A percentile compares a stretch with the other conserved stretches of the same genome.
phyloP scores from a whole-genome alignment of 441 rosid genomes.

The Jatropha multifida region DNA sequence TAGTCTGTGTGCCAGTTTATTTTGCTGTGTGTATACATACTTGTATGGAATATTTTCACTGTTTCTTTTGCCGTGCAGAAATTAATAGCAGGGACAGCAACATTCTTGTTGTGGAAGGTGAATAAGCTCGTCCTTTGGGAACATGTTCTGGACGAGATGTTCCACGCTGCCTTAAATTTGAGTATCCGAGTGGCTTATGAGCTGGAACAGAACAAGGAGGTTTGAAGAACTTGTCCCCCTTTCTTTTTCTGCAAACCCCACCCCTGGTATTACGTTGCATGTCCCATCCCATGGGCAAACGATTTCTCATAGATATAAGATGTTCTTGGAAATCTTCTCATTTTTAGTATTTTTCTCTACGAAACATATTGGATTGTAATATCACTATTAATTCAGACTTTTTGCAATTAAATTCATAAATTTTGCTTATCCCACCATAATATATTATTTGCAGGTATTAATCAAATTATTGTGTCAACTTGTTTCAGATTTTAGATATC shows the following conservation, averaged over 20 bases:
- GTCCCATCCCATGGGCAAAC: background rate
- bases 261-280: background rate
- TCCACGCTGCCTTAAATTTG: constrained; percentile 76
- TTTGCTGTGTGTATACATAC: background rate
- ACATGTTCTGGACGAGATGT: constrained; percentile 73
- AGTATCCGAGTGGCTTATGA: constrained; percentile 61
- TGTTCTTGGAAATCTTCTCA: too few relatives aligned
- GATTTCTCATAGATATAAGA: background rate
- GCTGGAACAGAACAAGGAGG: constrained; percentile 68
- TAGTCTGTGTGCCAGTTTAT: background rate
- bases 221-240: constrained; percentile 10
- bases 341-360: too few relatives aligned
- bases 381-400: too few relatives aligned
- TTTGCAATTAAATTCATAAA: too few relatives aligned
- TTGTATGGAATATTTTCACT: background rate
- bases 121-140: constrained; percentile 48
- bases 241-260: background rate
- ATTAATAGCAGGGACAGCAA: constrained; percentile 43
- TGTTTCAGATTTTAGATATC: constrained; percentile 48
- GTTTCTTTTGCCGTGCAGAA: constrained; percentile 42
- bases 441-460: background rate
- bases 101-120: constrained; percentile 77
- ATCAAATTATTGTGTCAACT: background rate
- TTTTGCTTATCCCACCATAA: too few relatives aligned
- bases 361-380: too few relatives aligned